These are phyloP conservation scores for Pyrenula massariospora DNA, from an alignment of 495 filamentous ascomycete species.

Conservation along the genomic window DNA sequence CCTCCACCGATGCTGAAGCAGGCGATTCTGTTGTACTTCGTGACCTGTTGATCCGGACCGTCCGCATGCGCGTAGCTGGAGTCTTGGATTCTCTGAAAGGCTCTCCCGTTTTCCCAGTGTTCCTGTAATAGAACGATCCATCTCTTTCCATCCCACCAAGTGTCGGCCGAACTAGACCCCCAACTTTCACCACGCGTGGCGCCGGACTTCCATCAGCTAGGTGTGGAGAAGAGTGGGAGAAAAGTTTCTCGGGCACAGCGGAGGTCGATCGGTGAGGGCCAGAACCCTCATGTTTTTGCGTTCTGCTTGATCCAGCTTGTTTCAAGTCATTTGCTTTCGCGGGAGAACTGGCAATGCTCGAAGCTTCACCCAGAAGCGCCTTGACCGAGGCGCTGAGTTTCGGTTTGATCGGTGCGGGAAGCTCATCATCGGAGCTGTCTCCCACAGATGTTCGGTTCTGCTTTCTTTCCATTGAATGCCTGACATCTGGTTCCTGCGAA, in stretches of 20 bases:
- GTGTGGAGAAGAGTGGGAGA: conserved; percentile 27
- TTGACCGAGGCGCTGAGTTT: conserved; percentile 73
- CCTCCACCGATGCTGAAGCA: conserved; percentile 27
- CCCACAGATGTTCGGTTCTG: conserved; percentile 21
- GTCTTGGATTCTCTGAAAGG: conserved; percentile 46
- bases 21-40: conserved; percentile 26
- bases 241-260: conserved; percentile 21
- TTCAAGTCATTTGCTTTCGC: conserved; percentile 29
- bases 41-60: conserved; percentile 44
- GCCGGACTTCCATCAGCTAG: conserved; percentile 31
- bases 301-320: conserved; percentile 13
- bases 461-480: conserved; percentile 2
- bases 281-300: conserved; percentile 3
- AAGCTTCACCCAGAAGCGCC: conserved; percentile 55
- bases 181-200: conserved; percentile 48
- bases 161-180: conserved; percentile 24
- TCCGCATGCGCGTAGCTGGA: conserved; percentile 50
- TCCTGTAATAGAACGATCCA: conserved; percentile 20
- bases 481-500: conserved; percentile 3
- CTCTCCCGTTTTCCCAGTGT: conserved; percentile 19
- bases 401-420: conserved; percentile 54
- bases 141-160: conserved; percentile 23
- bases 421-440: conserved; percentile 70
- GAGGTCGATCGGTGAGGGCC: conserved; percentile 10
- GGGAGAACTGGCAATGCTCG: conserved; percentile 37